A percentile compares a stretch with the other conserved stretches of the same genome.
These are phyloP conservation scores for Candida maesae DNA, from an alignment of 805 yeast species.

Conservation along the genomic window DNA sequence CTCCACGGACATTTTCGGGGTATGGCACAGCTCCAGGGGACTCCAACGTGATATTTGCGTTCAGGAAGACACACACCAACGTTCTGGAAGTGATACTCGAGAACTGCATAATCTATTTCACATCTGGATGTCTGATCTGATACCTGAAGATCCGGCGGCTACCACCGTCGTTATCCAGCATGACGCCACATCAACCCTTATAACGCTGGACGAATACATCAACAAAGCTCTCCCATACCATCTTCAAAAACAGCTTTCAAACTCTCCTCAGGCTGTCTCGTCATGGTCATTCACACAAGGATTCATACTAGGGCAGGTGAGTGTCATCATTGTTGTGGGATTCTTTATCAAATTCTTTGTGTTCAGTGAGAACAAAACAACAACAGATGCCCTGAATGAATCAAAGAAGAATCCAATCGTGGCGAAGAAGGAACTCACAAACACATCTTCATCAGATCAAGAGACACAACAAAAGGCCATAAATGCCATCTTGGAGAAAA, in stretches of 20 bases:
- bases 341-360: constrained; percentile 73
- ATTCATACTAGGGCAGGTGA: constrained; percentile 65
- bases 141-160: constrained; percentile 4
- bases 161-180: constrained; percentile 24
- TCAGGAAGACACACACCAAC: no score
- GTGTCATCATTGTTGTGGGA: constrained; percentile 59
- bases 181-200: constrained; percentile 25
- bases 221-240: constrained; percentile 33
- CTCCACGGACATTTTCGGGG: no score
- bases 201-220: constrained; percentile 36
- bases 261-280: constrained; percentile 18
- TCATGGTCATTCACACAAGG: constrained; percentile 78
- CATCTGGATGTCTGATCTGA: constrained; percentile 5
- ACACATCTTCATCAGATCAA: constrained; percentile 11
- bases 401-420: constrained; percentile 24
- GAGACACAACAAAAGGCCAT: constrained; percentile 26
- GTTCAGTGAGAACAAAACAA: constrained; percentile 54
- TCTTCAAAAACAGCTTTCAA: constrained; percentile 30
- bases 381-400: constrained; percentile 27
- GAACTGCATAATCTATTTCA: no score
- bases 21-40: no score
- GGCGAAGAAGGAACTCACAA: constrained; percentile 19
- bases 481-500: constrained; percentile 71
- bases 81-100: no score
- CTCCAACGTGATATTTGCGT: no score